phyloP scores from a whole-genome alignment of 768 basidiomycete species.

The Boletales sp. region DNA sequence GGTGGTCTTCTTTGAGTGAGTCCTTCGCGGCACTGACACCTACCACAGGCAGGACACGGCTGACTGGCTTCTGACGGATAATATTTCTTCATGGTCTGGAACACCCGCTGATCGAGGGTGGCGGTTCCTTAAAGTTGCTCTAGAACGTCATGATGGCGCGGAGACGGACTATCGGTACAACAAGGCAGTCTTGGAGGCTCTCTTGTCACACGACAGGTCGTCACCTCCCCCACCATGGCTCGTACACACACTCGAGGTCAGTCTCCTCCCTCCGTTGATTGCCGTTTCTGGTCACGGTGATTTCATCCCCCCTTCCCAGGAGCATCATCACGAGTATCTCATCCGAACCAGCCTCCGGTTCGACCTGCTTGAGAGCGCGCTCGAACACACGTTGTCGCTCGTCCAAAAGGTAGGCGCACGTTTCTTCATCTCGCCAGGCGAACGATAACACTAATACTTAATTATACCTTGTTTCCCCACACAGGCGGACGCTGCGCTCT shows the following conservation, averaged over 20 bases:
- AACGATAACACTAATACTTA: too few relatives aligned
- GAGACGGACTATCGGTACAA: conserved; percentile 74
- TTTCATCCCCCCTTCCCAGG: conserved; percentile 26
- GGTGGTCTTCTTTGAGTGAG: conserved; percentile 19
- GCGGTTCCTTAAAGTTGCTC: conserved; percentile 79
- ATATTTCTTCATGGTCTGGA: conserved; percentile 81
- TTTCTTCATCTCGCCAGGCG: background rate
- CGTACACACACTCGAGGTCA: conserved; percentile 68
- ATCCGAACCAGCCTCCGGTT: conserved; percentile 76
- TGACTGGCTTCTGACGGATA: conserved; percentile 83
- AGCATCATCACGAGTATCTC: conserved; percentile 78
- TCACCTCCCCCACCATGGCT: conserved; percentile 80
- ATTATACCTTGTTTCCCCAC: background rate
- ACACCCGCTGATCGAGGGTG: conserved; percentile 77
- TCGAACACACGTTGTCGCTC: conserved; percentile 68
- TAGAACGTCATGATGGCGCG: conserved; percentile 72
- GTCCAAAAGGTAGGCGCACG: conserved; percentile 61
- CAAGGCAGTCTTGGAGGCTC: conserved; percentile 72
- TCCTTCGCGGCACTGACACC: conserved; percentile 3
- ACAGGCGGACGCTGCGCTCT: conserved; percentile 52
- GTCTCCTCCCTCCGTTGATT: conserved; percentile 3
- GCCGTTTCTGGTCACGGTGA: conserved; percentile 1
- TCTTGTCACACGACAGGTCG: conserved; percentile 62
- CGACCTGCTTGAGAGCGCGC: conserved; percentile 73
- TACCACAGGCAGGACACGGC: conserved; percentile 59